Evolutionary conservation across 352 stramenopile species (phyloP).

Genomic region (Pythium aristosporum): DNA sequence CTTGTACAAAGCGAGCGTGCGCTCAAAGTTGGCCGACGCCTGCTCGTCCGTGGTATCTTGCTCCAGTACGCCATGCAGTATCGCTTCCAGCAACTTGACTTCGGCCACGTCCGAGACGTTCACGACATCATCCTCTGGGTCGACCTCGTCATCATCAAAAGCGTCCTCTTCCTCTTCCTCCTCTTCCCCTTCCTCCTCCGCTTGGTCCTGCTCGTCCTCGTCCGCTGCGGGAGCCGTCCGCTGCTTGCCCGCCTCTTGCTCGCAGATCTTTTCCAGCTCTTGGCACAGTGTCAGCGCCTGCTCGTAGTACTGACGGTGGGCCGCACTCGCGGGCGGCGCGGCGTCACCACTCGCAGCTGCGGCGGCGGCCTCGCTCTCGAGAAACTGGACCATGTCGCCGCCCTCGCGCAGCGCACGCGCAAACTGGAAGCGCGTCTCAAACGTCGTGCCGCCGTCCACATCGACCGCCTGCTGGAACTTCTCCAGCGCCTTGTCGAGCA

Average conservation of each 20-base stretch:
- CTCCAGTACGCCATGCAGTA: constrained; percentile 52
- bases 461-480: constrained; percentile 76
- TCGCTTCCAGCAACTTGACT: constrained; percentile 62
- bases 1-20: constrained; percentile 58
- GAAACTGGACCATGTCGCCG: constrained; percentile 64
- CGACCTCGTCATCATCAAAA: constrained; percentile 18
- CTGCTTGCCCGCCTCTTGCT: constrained; percentile 21
- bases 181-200: constrained; percentile 15
- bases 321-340: neutral
- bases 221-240: neutral
- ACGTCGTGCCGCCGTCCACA: constrained; percentile 80
- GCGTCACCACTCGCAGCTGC: neutral
- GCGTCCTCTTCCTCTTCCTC: constrained; percentile 21
- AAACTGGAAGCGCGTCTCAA: constrained; percentile 80
- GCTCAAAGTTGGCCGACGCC: constrained; percentile 33
- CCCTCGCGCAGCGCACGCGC: constrained; percentile 73
- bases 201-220: constrained; percentile 4
- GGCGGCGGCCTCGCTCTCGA: constrained; percentile 26
- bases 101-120: constrained; percentile 32
- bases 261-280: constrained; percentile 34
- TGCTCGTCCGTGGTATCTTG: constrained; percentile 26
- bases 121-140: constrained; percentile 25
- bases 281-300: constrained; percentile 31
- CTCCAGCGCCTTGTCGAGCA: constrained; percentile 56
- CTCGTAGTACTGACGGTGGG: constrained; percentile 30